Percentiles rank a stretch among this genome's conserved stretches.
phyloP scores from a whole-genome alignment of 2,329 filamentous ascomycete genomes.

The Juglanconis sp. region DNA sequence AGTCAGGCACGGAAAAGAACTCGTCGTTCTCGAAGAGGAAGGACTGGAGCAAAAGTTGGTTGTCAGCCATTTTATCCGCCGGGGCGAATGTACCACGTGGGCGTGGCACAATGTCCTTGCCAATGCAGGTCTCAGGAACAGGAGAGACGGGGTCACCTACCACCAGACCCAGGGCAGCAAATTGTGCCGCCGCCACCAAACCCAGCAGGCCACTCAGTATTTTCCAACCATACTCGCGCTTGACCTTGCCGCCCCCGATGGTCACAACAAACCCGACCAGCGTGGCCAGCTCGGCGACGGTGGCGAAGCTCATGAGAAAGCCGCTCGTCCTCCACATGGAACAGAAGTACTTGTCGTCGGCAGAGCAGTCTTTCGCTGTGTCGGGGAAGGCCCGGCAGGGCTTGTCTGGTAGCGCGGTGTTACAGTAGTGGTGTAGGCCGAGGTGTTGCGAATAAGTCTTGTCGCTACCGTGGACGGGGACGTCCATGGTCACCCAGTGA shows the following conservation, averaged over 20 bases:
- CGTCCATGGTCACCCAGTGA: slow-evolving; percentile 66
- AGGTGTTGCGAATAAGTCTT: slow-evolving; percentile 56
- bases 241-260: slow-evolving; percentile 72
- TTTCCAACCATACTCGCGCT: slow-evolving; percentile 80
- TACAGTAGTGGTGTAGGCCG: slow-evolving; percentile 81
- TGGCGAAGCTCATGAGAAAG: slow-evolving; percentile 78
- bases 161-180: slow-evolving; percentile 77
- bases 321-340: slow-evolving; percentile 86
- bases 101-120: slow-evolving; percentile 5
- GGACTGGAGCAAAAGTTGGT: slow-evolving; percentile 48
- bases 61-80: not conserved
- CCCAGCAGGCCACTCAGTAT: slow-evolving; percentile 65
- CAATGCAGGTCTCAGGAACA: not conserved
- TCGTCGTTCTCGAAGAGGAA: slow-evolving; percentile 81
- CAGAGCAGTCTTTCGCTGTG: slow-evolving; percentile 59
- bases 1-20: slow-evolving; percentile 76
- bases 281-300: slow-evolving; percentile 76
- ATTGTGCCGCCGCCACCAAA: slow-evolving; percentile 65
- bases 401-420: slow-evolving; percentile 51
- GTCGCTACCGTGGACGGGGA: slow-evolving; percentile 43
- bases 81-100: not conserved
- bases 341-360: slow-evolving; percentile 74
- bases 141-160: slow-evolving; percentile 48
- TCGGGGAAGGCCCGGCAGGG: slow-evolving; percentile 66
- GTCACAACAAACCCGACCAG: slow-evolving; percentile 78